Base-by-base conservation (phyloP, 2,329 filamentous ascomycete species). In the Triangularia setosa region DNA sequence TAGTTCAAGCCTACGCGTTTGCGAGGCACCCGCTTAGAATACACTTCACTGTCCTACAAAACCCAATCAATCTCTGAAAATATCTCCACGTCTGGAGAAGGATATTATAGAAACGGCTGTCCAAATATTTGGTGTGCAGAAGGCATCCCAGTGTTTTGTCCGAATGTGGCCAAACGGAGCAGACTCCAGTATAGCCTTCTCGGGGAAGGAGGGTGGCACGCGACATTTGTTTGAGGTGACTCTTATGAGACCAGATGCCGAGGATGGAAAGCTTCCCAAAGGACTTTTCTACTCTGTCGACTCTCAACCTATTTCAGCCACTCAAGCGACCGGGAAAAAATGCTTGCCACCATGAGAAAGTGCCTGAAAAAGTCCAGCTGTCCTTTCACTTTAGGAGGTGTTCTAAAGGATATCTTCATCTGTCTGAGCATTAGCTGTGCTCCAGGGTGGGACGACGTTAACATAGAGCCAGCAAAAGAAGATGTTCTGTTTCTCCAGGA, bases 391-490 rank as follows among this genome's bases (percentile, higher is more conserved):
- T 48, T 44, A 24, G 59, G 2, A 48, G 53, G 64, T 14, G 27
- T 67, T 9, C 68, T 79, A 23, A 80, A 79, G 18, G 82, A 85
- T 59, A 81, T 83, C 0, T 92, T 93, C 71, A 75, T 92, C 48
- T 81, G 81, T 48, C 75, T 93, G 40, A 83, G 87, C 63, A 86
- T 93, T 28, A 73, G 73, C 14, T 93, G 89, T 70, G 82, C 85
- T 0, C 72, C 78, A 0, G 81, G 81, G 27, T 87, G 80, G 64
- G 93, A 93, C 70, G 90, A 93, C 75, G 79, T 83, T 1, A 93
- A 93, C 68, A 75, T 93, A 5, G 87, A 92, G 65, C 85, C 90
- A 3, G 79, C 85, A 3, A 93, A 93, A 72, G 86, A 91, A 63
- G 86, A 92, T 69, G 82, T 93, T 1, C 71, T 92, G 0, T 92